Percentiles rank a stretch among this genome's conserved stretches.
phyloP scores from a whole-genome alignment of 1,284 basidiomycete genomes.

The Amylostereum chailletii region DNA sequence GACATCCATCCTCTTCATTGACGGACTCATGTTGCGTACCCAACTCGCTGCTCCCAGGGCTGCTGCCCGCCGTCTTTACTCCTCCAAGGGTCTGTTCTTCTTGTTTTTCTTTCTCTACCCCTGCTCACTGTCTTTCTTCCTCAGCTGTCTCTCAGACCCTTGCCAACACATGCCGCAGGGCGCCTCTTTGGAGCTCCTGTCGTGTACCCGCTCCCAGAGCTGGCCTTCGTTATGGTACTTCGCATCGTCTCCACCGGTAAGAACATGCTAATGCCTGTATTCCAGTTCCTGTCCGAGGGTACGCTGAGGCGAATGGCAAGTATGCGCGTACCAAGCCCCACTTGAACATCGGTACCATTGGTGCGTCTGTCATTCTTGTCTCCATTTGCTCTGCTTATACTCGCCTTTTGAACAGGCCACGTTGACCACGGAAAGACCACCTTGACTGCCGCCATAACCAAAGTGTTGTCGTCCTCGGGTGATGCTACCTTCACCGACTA shows the following conservation, averaged over 20 bases:
- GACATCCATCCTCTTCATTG: background rate
- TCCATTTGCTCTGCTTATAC: constrained; percentile 9
- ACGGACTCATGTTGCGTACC: constrained; percentile 27
- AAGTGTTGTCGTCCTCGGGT: constrained; percentile 75
- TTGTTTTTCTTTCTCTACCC: background rate
- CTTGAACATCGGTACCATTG: constrained; percentile 96
- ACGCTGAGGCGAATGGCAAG: constrained; percentile 66
- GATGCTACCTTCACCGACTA: constrained; percentile 98
- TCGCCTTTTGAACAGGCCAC: constrained; percentile 46
- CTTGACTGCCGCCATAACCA: constrained; percentile 97
- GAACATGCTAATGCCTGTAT: constrained; percentile 1
- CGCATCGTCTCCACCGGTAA: background rate
- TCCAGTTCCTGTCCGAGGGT: constrained; percentile 44
- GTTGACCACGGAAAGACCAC: constrained; percentile 97
- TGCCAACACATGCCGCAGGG: constrained; percentile 6
- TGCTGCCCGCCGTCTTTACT: constrained; percentile 39
- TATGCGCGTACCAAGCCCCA: constrained; percentile 88
- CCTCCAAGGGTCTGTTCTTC: constrained; percentile 35
- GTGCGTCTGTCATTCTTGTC: constrained; percentile 27
- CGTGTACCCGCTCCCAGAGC: constrained; percentile 7
- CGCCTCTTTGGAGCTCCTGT: constrained; percentile 3
- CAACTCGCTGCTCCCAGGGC: constrained; percentile 43
- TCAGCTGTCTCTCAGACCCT: constrained; percentile 14
- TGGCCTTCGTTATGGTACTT: constrained; percentile 6
- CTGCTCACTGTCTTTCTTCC: constrained; percentile 1